phyloP scores from a whole-genome alignment of 768 basidiomycete species.

The Boletales sp. region DNA sequence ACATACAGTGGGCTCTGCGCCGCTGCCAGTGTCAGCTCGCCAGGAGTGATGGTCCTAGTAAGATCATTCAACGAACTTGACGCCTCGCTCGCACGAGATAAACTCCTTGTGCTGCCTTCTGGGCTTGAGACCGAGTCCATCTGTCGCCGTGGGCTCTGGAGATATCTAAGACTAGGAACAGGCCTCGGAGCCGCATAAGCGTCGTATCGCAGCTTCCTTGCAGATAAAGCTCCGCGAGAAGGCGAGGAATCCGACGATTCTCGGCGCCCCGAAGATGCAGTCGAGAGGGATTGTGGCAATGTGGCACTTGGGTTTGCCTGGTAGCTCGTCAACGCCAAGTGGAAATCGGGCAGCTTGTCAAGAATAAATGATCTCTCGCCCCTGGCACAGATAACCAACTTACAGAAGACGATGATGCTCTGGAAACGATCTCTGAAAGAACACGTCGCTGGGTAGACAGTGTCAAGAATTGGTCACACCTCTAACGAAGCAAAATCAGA shows the following conservation, averaged over 20 bases:
- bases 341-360: slow-evolving; percentile 68
- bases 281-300: slow-evolving; percentile 8
- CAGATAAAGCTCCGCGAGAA: slow-evolving; percentile 27
- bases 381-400: slow-evolving; percentile 16
- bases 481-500: slow-evolving; percentile 37
- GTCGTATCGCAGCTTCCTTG: slow-evolving; percentile 59
- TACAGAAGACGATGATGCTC: slow-evolving; percentile 57
- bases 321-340: slow-evolving; percentile 44
- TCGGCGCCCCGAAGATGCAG: slow-evolving; percentile 12
- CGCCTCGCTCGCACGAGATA: slow-evolving; percentile 24
- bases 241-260: slow-evolving; percentile 17
- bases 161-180: slow-evolving; percentile 40
- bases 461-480: slow-evolving; percentile 65
- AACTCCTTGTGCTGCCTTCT: slow-evolving; percentile 29
- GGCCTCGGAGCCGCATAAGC: slow-evolving; percentile 65
- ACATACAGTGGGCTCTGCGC: slow-evolving; percentile 13
- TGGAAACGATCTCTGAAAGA: slow-evolving; percentile 45
- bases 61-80: slow-evolving; percentile 24
- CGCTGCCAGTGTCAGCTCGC: slow-evolving; percentile 28
- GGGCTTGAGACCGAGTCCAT: slow-evolving; percentile 37
- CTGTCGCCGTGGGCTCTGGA: slow-evolving; percentile 28
- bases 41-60: slow-evolving; percentile 27
- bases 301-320: slow-evolving; percentile 9
- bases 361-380: slow-evolving; percentile 3
- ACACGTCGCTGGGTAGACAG: slow-evolving; percentile 42